These are phyloP conservation scores for Metarhizium sp. DNA, from an alignment of 2,329 filamentous ascomycete genomes.

Conservation along the genomic window DNA sequence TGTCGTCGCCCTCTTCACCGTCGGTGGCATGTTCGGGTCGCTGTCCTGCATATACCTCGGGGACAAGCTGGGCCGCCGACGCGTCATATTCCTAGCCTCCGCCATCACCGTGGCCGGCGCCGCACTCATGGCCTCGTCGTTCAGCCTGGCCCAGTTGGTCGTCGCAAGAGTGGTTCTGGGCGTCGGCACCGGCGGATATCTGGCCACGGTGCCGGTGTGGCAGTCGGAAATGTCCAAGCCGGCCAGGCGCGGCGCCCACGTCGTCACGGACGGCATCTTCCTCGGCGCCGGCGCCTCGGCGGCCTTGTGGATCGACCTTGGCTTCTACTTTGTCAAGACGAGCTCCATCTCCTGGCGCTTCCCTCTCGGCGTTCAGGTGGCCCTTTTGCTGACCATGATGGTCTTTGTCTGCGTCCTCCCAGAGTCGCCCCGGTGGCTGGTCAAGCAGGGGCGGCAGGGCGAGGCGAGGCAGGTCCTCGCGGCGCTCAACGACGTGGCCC, in stretches of 20 bases:
- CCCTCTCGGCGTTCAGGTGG: slow-evolving; percentile 34
- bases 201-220: slow-evolving; percentile 44
- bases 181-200: slow-evolving; percentile 42
- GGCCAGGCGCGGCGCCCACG: slow-evolving; percentile 36
- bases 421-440: slow-evolving; percentile 27
- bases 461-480: slow-evolving; percentile 43
- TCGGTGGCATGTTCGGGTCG: slow-evolving; percentile 48
- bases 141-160: slow-evolving; percentile 23
- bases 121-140: slow-evolving; percentile 43
- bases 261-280: slow-evolving; percentile 39
- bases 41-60: slow-evolving; percentile 33
- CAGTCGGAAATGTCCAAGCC: slow-evolving; percentile 41
- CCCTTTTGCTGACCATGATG: slow-evolving; percentile 34
- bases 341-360: slow-evolving; percentile 34
- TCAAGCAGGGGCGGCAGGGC: slow-evolving; percentile 21
- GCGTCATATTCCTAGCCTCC: slow-evolving; percentile 44
- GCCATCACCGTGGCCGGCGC: slow-evolving; percentile 42
- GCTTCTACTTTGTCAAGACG: slow-evolving; percentile 20
- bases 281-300: slow-evolving; percentile 20
- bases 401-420: slow-evolving; percentile 28
- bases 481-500: slow-evolving; percentile 12
- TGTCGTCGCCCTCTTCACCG: slow-evolving; percentile 41
- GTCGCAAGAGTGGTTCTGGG: slow-evolving; percentile 42
- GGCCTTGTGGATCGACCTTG: slow-evolving; percentile 35
- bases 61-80: slow-evolving; percentile 48